Conservation (phyloP, 257 asterid species). For the Ocimum tenuiflorum region DNA sequence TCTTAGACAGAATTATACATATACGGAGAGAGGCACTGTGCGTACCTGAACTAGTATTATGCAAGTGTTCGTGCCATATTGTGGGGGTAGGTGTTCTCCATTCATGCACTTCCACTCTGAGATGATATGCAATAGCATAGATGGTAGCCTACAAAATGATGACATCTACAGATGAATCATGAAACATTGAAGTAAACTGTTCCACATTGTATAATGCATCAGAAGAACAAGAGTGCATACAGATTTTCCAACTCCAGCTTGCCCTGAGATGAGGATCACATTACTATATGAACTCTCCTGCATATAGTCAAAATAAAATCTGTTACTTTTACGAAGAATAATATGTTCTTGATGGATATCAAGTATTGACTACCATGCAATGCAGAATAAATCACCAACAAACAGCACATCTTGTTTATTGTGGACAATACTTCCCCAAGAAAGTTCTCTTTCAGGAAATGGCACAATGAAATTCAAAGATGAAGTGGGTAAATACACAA, state of each 20-base stretch:
- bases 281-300: constrained; percentile 45
- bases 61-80: constrained; percentile 85
- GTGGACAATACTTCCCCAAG: not conserved
- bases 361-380: too few relatives aligned
- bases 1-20: not conserved
- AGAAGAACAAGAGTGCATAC: constrained; percentile 43
- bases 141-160: constrained; percentile 58
- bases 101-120: constrained; percentile 68
- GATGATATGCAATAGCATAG: constrained; percentile 63
- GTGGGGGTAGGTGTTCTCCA: constrained; percentile 95
- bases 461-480: not conserved
- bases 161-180: constrained; percentile 20
- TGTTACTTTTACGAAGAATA: not conserved
- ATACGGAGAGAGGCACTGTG: not conserved
- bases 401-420: not conserved
- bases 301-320: constrained; percentile 14
- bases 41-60: constrained; percentile 73
- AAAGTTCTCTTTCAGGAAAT: not conserved
- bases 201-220: constrained; percentile 14
- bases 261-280: constrained; percentile 76
- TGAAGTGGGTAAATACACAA: not conserved
- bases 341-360: constrained; percentile 2
- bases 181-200: not conserved
- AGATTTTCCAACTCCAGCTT: constrained; percentile 95
- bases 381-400: not conserved